phyloP scores from a whole-genome alignment of 169 alveolate genomes.

The Eimeria brunetti region DNA sequence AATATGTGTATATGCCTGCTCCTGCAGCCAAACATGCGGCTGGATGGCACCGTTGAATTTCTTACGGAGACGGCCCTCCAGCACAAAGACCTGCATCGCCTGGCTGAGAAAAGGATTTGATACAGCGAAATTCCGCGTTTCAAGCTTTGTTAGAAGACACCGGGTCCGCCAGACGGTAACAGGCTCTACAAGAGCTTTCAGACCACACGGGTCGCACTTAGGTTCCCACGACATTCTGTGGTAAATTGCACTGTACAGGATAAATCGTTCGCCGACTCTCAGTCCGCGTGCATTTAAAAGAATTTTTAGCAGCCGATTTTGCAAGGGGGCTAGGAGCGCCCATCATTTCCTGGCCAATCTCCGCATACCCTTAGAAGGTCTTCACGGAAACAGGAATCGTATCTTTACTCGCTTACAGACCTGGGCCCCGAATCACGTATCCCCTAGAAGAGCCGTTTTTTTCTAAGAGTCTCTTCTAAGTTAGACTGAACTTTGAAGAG shows the following conservation, averaged over 20 bases:
- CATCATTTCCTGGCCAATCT: not conserved
- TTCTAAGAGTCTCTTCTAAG: not conserved
- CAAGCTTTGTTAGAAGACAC: not conserved
- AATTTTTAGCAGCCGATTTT: too few relatives aligned
- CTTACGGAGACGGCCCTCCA: conserved; percentile 69
- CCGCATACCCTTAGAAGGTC: not conserved
- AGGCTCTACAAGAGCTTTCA: not conserved
- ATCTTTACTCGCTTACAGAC: too few relatives aligned
- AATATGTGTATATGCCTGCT: not conserved
- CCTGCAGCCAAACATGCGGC: conserved; percentile 71
- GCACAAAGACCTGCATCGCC: conserved; percentile 31
- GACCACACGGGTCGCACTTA: not conserved
- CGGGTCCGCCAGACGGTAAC: not conserved
- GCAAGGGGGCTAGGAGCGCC: not conserved
- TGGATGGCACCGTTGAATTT: conserved; percentile 68
- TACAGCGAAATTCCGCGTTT: not conserved
- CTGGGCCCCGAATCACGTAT: too few relatives aligned
- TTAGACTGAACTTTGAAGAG: not conserved
- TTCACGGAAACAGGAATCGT: not conserved
- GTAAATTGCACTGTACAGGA: not conserved
- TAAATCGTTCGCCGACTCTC: not conserved
- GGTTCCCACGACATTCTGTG: not conserved
- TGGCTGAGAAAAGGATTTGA: not conserved
- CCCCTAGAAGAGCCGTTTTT: too few relatives aligned
- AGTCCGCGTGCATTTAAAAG: not conserved